phyloP scores from a whole-genome alignment of 257 asterid genomes.

The Primulina huaijiensis region DNA sequence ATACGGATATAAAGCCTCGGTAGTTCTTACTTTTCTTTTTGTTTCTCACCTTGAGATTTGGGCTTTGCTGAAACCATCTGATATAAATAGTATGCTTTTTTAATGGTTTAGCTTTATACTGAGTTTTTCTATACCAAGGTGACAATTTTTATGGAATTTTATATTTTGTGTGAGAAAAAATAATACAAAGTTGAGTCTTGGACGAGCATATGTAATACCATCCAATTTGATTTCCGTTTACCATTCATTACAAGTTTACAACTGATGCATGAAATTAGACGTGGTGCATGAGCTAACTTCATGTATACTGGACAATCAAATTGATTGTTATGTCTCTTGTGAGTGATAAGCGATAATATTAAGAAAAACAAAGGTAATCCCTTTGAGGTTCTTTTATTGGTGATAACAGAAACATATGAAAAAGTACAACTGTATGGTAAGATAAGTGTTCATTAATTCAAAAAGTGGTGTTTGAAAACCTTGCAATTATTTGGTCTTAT shows the following conservation, averaged over 20 bases:
- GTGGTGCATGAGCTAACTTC: too few relatives aligned
- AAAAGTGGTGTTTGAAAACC: too few relatives aligned
- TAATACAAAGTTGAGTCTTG: background rate
- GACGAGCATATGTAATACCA: background rate
- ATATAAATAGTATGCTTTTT: background rate
- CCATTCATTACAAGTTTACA: background rate
- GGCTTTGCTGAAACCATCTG: background rate
- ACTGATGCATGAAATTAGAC: background rate
- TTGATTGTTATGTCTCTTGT: too few relatives aligned
- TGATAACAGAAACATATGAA: too few relatives aligned
- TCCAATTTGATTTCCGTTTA: background rate
- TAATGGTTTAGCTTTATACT: background rate
- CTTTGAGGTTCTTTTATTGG: too few relatives aligned
- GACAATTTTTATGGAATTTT: background rate
- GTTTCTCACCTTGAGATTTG: background rate
- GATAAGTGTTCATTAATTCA: too few relatives aligned
- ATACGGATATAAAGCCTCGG: background rate
- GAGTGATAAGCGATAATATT: too few relatives aligned
- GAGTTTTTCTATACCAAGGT: background rate
- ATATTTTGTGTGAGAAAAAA: too few relatives aligned
- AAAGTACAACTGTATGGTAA: too few relatives aligned
- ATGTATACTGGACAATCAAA: too few relatives aligned
- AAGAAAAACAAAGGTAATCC: too few relatives aligned
- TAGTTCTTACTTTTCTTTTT: background rate
- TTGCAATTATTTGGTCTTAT: too few relatives aligned